These are phyloP conservation scores for Colletotrichum acutatum DNA, from an alignment of 2,329 filamentous ascomycete genomes.

Conservation along the genomic window DNA sequence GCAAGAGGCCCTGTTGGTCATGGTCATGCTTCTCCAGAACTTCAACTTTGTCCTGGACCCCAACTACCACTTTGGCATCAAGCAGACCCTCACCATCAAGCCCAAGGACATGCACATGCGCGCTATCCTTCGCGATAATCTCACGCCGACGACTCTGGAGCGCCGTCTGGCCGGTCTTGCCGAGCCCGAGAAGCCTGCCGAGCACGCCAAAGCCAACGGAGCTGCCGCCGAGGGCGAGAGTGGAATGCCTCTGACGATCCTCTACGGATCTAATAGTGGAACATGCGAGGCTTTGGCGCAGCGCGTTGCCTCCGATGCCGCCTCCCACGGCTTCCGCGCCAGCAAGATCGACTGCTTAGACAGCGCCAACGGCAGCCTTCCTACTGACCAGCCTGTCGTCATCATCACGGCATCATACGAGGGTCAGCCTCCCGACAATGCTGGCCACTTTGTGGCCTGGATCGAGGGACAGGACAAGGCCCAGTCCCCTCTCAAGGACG, in stretches of 20 bases:
- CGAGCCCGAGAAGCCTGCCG: constrained; percentile 7
- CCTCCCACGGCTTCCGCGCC: constrained; percentile 65
- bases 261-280: constrained; percentile 77
- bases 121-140: constrained; percentile 60
- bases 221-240: constrained; percentile 12
- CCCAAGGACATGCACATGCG: constrained; percentile 70
- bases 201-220: neutral
- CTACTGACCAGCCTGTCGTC: constrained; percentile 67
- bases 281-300: constrained; percentile 76
- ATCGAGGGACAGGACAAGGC: constrained; percentile 61
- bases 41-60: constrained; percentile 74
- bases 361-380: constrained; percentile 64
- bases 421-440: constrained; percentile 77
- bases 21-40: constrained; percentile 71
- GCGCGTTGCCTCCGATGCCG: constrained; percentile 65
- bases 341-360: constrained; percentile 64
- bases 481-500: constrained; percentile 54
- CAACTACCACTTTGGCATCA: constrained; percentile 61
- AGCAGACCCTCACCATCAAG: constrained; percentile 69
- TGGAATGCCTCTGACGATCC: constrained; percentile 62
- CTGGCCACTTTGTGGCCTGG: constrained; percentile 73
- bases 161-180: constrained; percentile 52
- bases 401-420: constrained; percentile 77
- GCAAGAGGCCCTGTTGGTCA: constrained; percentile 60
- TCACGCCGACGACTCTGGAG: constrained; percentile 55